Percentiles rank a stretch among this genome's conserved stretches.
These are phyloP conservation scores for Phytopythium montanum DNA, from an alignment of 352 stramenopile genomes.

Conservation along the genomic window DNA sequence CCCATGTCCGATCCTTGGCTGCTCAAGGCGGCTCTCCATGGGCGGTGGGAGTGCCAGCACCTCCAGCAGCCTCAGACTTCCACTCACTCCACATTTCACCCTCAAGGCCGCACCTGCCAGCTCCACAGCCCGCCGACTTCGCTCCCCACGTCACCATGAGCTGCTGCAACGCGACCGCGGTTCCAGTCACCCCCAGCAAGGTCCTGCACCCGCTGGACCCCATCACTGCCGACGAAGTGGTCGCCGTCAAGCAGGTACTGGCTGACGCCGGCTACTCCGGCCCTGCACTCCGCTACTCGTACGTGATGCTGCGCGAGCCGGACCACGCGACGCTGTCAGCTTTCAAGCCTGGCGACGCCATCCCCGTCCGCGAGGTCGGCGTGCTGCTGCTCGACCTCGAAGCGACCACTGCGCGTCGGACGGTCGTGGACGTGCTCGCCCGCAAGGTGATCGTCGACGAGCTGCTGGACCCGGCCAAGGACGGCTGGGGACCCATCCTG, in stretches of 20 bases:
- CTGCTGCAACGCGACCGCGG: constrained; percentile 11
- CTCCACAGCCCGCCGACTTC: neutral
- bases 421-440: constrained; percentile 37
- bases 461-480: constrained; percentile 31
- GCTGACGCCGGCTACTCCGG: constrained; percentile 30
- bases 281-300: constrained; percentile 35
- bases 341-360: constrained; percentile 25
- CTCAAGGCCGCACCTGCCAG: neutral
- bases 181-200: constrained; percentile 6
- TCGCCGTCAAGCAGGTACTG: constrained; percentile 39
- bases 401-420: constrained; percentile 27
- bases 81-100: constrained; percentile 13
- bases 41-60: neutral
- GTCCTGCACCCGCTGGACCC: constrained; percentile 39
- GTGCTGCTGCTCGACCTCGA: constrained; percentile 33
- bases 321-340: constrained; percentile 36
- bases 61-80: neutral
- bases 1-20: constrained; percentile 3
- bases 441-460: constrained; percentile 24
- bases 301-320: constrained; percentile 50
- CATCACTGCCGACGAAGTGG: constrained; percentile 38
- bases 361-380: constrained; percentile 37
- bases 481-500: constrained; percentile 42
- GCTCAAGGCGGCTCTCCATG: neutral
- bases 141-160: constrained; percentile 10